Evolutionary conservation across 345 rosid species (phyloP), one percentile per base, ranked within the genome.

Genomic region (Eucalyptus regnans): DNA sequence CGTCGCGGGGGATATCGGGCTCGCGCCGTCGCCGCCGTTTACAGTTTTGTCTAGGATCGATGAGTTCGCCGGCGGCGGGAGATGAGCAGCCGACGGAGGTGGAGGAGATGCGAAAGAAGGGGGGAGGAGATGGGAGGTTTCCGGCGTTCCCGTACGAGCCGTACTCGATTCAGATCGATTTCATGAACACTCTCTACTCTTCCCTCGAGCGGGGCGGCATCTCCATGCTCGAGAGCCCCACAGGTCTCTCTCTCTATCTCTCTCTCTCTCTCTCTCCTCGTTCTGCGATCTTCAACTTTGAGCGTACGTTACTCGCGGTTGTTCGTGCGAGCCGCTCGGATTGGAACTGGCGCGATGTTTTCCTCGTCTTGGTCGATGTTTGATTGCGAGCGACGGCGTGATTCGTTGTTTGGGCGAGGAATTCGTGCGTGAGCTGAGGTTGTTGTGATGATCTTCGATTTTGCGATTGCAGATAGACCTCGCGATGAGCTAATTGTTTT

Each of bases 211-310:
- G 90, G 76, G 99, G 99, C 83, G 99, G 98, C 89, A 93, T 97
- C 88, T 95, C 99, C 94, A 95, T 97, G 97, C 99, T 97, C 89
- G 98, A 97, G 64, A 97, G 98, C 92, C 99, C 99, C 87, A 97
- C 99, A 4, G 99, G 99, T 96, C 86, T 83, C 56, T 88, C 79
- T 51, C 41, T 51, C 18, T 88, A 23, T 50, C 54, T 51, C 56
- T 51, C 56, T n/a, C n/a, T n/a, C n/a, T 52, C 58, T 18, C 58
- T 52, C 25, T 52, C 25, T 68, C 81, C 68, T 48, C 22, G 0
- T 51, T 85, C 48, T 29, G 62, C 22, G 27, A 64, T 43, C 85
- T 4, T 66, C 56, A 15, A 41, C n/a, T 88, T 43, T 23, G 46
- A 12, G 46, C 86, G 79, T 52, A 29, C 10, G 52, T 50, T 50